Evolutionary conservation across 805 yeast genomes (phyloP), one percentile per base, ranked within the genome.

Genomic region (Jamesozyma spencerorum): DNA sequence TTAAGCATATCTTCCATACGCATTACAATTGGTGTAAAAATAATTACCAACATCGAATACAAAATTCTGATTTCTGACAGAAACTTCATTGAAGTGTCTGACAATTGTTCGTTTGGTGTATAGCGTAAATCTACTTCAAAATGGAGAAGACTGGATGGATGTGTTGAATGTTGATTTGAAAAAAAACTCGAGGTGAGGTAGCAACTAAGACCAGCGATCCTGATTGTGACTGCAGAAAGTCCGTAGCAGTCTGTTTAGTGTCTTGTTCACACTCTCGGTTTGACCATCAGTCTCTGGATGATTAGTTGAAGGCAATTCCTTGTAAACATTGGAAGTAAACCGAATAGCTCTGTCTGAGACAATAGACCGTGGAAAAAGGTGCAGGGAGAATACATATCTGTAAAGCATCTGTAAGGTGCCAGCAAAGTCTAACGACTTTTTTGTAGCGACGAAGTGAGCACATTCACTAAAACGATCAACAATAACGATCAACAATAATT

Each of bases 401-500:
- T 40, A 44, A 4, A 45, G 27, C 11, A 39, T 5, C n/a, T 50
- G 46, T 15, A 49, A 40, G 4, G 42, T 40, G 28, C 39, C 48
- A 18, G 30, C 37, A 1, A 53, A 39, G n/a, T 37, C 37, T 15
- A 44, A 22, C 10, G 42, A 22, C 17, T 47, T 47, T 2, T 14
- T 18, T 13, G 41, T 17, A 1, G 50, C 38, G 11, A 43, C 36
- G 26, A 51, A 44, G 18, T 47, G 48, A 2, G 45, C 43, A 10
- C 50, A 27, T 26, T 51, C 49, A 5, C 44, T 39, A 15, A 49
- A 46, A 5, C 43, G 2, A 35, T 50, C 48, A 1, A 47, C 52
- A n/a, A 49, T 46, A 3, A 49, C 45, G n/a, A n/a, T n/a, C n/a
- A n/a, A n/a, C n/a, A n/a, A n/a, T n/a, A n/a, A n/a, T n/a, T 28